phyloP scores from a whole-genome alignment of 768 basidiomycete genomes.

The Lanmaoa rubissima region DNA sequence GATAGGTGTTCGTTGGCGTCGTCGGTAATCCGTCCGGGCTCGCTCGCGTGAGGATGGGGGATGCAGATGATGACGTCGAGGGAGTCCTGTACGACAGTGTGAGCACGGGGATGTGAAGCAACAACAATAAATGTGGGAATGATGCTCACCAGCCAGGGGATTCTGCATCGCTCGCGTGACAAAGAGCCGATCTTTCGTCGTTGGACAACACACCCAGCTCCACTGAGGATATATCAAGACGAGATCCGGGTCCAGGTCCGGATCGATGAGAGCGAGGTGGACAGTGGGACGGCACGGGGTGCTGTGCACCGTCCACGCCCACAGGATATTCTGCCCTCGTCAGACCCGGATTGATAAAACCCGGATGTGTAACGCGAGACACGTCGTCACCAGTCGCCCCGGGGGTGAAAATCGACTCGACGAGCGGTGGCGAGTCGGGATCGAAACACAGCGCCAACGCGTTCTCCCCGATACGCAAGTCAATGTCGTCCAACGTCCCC shows the following conservation, averaged over 20 bases:
- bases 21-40: neutral
- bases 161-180: neutral
- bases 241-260: too few relatives aligned
- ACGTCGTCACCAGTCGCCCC: neutral
- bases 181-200: too few relatives aligned
- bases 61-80: constrained; percentile 5
- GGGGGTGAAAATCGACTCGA: neutral
- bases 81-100: neutral
- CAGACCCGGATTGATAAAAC: neutral
- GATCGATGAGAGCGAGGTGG: neutral
- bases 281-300: neutral
- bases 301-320: neutral
- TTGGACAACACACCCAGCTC: neutral
- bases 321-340: neutral
- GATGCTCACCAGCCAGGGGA: neutral
- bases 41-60: constrained; percentile 1
- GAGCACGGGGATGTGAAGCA: neutral
- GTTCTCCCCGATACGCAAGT: neutral
- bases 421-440: constrained; percentile 46
- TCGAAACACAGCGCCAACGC: neutral
- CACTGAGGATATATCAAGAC: neutral
- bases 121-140: neutral
- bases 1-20: constrained; percentile 5
- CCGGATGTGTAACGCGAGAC: neutral
- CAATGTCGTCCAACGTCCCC: neutral